Evolutionary conservation across 176 grass and related monocot genomes (phyloP).

Genomic region (Cenchrus americanus): DNA sequence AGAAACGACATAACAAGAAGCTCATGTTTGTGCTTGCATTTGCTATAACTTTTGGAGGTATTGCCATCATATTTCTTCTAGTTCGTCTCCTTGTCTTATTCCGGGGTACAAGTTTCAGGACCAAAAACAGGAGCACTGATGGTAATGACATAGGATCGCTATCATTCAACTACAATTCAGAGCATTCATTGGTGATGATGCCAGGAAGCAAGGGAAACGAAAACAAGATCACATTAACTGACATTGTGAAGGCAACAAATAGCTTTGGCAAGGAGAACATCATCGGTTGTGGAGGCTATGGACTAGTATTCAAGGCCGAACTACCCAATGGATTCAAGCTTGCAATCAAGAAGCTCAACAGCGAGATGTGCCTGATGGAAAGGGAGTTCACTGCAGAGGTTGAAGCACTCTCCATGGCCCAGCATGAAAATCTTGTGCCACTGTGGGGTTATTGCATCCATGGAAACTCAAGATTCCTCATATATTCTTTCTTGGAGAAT

Average conservation of each 20-base stretch:
- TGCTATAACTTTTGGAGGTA: not conserved
- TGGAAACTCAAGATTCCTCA: slow-evolving; percentile 53
- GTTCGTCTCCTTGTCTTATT: not conserved
- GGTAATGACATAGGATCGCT: not conserved
- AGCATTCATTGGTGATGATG: not conserved
- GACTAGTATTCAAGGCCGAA: slow-evolving; percentile 60
- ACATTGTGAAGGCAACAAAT: slow-evolving; percentile 28
- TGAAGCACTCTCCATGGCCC: slow-evolving; percentile 63
- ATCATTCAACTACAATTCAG: slow-evolving; percentile 9
- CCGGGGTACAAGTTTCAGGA: not conserved
- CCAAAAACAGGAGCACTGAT: not conserved
- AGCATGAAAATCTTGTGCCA: slow-evolving; percentile 67
- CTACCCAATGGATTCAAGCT: slow-evolving; percentile 51
- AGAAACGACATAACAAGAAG: not conserved
- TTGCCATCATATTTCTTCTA: slow-evolving; percentile 4
- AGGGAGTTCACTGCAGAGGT: slow-evolving; percentile 74
- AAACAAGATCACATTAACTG: slow-evolving; percentile 12
- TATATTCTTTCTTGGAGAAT: slow-evolving; percentile 77
- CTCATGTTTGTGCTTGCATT: not conserved
- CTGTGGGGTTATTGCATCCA: slow-evolving; percentile 63
- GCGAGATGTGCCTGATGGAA: slow-evolving; percentile 51
- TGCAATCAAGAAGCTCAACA: slow-evolving; percentile 67
- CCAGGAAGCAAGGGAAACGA: not conserved
- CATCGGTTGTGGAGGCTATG: slow-evolving; percentile 37
- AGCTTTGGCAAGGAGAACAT: slow-evolving; percentile 40